A percentile compares a stretch with the other conserved stretches of the same genome.
Evolutionary conservation across 192 early-diverging fungal species (phyloP).

Genomic region (Coemansia brasiliensis): DNA sequence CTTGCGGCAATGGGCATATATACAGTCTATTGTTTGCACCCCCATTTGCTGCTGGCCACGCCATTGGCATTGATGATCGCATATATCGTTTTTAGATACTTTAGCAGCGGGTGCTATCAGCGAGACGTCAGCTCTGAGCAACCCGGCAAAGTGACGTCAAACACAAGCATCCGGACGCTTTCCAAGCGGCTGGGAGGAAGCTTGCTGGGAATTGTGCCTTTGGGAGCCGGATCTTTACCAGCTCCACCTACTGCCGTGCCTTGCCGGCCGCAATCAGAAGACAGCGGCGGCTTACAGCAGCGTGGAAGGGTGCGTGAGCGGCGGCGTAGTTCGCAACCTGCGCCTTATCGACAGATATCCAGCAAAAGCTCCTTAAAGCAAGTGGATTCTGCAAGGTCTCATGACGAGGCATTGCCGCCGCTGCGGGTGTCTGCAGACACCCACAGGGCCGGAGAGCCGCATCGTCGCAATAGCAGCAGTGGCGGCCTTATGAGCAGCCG

Average conservation of each 20-base stretch:
- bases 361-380: background rate
- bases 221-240: slow-evolving; percentile 1
- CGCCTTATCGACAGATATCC: slow-evolving; percentile 19
- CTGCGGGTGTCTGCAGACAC: slow-evolving; percentile 6
- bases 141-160: background rate
- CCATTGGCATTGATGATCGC: slow-evolving; percentile 44
- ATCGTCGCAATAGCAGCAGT: slow-evolving; percentile 15
- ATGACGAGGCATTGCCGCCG: slow-evolving; percentile 3
- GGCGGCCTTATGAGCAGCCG: background rate
- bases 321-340: slow-evolving; percentile 8
- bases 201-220: slow-evolving; percentile 13
- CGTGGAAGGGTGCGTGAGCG: slow-evolving; percentile 7
- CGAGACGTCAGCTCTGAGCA: background rate
- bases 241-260: slow-evolving; percentile 2
- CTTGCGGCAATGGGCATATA: slow-evolving; percentile 43
- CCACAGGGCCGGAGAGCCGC: background rate
- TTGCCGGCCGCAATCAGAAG: background rate
- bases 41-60: slow-evolving; percentile 42
- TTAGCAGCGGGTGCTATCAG: slow-evolving; percentile 28
- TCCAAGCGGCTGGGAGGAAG: slow-evolving; percentile 9
- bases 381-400: background rate
- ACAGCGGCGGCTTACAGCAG: background rate
- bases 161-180: background rate
- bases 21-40: slow-evolving; percentile 44
- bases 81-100: slow-evolving; percentile 44